Conservation (phyloP, 75 land plant species). For the Cryptomeria japonica region DNA sequence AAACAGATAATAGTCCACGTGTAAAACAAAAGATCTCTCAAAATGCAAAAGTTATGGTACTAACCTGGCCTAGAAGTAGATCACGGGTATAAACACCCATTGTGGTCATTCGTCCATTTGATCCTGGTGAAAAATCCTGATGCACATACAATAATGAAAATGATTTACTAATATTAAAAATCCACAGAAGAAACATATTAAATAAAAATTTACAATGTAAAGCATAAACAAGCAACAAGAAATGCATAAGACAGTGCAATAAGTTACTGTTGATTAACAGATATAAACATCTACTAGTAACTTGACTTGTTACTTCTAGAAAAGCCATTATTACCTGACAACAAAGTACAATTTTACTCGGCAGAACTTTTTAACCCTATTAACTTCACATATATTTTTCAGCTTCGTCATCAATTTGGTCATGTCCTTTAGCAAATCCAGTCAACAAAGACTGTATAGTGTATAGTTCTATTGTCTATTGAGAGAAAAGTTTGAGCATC, state of each 20-base stretch:
- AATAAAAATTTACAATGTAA: not conserved
- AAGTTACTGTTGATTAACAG: not conserved
- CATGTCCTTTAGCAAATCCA: not conserved
- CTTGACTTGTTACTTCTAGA: not conserved
- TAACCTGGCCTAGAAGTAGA: slow-evolving; percentile 93
- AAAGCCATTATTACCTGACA: not conserved
- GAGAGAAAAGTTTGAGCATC: not conserved
- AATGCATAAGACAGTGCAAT: not conserved
- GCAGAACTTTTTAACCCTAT: not conserved
- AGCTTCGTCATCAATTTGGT: not conserved
- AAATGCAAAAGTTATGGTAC: not conserved
- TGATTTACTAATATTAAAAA: not conserved
- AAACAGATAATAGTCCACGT: not conserved
- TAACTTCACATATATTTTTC: not conserved
- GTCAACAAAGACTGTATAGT: not conserved
- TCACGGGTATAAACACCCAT: slow-evolving; percentile 98
- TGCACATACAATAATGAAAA: not conserved
- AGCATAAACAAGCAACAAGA: not conserved
- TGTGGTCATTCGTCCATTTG: slow-evolving; percentile 82
- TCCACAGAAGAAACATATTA: not conserved
- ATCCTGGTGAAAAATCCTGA: slow-evolving; percentile 95
- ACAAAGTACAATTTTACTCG: not conserved
- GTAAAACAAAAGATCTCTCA: not conserved
- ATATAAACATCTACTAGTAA: not conserved
- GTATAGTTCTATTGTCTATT: not conserved